Conservation (phyloP, 768 basidiomycete species). For the Trametes punicea region DNA sequence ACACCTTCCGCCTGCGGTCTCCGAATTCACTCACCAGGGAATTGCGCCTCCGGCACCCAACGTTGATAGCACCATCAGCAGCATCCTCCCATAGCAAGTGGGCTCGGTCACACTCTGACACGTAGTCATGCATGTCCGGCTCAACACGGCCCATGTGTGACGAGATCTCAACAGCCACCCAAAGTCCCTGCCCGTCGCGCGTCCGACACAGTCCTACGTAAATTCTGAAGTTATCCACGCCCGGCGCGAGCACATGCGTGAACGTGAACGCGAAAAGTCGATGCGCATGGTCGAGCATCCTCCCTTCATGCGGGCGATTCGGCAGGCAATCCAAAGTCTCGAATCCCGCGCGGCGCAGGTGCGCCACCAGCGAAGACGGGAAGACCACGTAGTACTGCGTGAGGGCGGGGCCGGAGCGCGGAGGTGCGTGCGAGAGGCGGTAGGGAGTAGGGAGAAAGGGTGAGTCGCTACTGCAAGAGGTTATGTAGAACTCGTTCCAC, state of each 20-base stretch:
- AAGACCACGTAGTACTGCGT: slow-evolving; percentile 1
- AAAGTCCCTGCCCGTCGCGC: background rate
- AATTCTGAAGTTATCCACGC: background rate
- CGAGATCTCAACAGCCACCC: background rate
- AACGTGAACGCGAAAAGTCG: background rate
- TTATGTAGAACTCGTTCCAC: slow-evolving; percentile 1
- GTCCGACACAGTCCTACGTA: background rate
- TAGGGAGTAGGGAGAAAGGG: background rate
- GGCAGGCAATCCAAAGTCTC: background rate
- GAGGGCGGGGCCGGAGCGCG: background rate
- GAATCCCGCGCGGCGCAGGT: background rate
- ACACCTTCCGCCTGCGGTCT: background rate
- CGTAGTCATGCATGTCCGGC: background rate
- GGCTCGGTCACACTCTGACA: background rate
- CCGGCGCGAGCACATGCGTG: background rate
- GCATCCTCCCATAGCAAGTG: background rate
- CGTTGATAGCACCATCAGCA: background rate
- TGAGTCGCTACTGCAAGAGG: background rate
- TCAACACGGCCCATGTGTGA: background rate
- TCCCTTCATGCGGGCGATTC: background rate
- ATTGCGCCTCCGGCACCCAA: background rate
- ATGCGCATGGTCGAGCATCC: background rate
- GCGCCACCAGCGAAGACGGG: background rate
- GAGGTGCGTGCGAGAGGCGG: background rate
- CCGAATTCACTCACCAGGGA: background rate